Percentiles rank a stretch among this genome's conserved stretches.
These are phyloP conservation scores for Astrothelium macrocarpum DNA, from an alignment of 495 filamentous ascomycete genomes.

Conservation along the genomic window DNA sequence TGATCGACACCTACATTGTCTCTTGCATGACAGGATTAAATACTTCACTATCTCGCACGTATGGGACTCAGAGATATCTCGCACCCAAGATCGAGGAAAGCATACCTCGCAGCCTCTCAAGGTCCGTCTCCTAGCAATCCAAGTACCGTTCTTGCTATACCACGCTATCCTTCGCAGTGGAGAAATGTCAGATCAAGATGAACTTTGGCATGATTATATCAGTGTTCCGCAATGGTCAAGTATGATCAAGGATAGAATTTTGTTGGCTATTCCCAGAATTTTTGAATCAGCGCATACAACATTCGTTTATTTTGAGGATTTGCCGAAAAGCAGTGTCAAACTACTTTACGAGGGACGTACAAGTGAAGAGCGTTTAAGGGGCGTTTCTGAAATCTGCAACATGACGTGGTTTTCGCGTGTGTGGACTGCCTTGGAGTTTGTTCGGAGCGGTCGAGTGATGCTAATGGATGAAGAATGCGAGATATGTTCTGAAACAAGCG, in stretches of 20 bases:
- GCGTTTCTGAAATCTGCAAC: background rate
- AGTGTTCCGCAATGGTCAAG: background rate
- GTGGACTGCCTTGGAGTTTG: background rate
- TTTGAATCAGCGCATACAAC: background rate
- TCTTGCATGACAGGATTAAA: too few species aligned
- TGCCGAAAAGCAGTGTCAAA: background rate
- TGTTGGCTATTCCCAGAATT: background rate
- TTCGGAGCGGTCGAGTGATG: background rate
- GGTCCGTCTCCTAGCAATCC: too few species aligned
- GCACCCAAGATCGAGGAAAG: too few species aligned
- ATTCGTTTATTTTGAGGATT: background rate
- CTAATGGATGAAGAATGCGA: background rate
- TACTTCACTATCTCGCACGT: too few species aligned
- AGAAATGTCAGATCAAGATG: too few species aligned
- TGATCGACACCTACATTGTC: too few species aligned
- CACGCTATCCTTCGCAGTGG: too few species aligned
- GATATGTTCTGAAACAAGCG: background rate
- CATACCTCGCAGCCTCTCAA: too few species aligned
- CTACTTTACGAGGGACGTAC: background rate
- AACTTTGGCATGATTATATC: background rate
- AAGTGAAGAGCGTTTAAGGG: background rate
- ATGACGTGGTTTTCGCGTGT: background rate
- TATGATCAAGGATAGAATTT: background rate
- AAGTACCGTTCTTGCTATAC: too few species aligned
- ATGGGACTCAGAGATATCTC: too few species aligned